Evolutionary conservation across 805 yeast genomes (phyloP), one percentile per base, ranked within the genome.

Genomic region (Kodamaea laetipori): DNA sequence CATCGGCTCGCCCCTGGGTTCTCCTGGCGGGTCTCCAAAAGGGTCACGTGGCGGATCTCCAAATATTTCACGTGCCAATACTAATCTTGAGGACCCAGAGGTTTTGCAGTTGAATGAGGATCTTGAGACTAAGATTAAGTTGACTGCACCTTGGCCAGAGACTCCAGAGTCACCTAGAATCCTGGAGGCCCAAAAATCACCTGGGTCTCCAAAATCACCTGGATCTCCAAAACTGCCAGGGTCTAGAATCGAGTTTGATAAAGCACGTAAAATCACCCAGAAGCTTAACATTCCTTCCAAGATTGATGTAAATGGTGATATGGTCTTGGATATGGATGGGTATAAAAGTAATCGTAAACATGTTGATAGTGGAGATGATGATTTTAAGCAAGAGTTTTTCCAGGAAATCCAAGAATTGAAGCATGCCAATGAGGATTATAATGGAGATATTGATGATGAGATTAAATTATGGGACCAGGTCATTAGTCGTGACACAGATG

Each of bases 281-380:
- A 81, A 76, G 57, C 71, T 88, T 51, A 87, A 90, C 57, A 90
- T 94, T 24, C 97, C 97, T 1, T 83, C 95, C 21, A 87, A 82
- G 52, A 77, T 90, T 27, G 95, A 87, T 49, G 83, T 84, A 48
- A 86, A 88, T 55, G 99, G 99, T 9, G 96, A 90, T 58, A 74
- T 94, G 53, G 78, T 90, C 32, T 68, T 94, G 35, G 99, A 94
- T 66, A 88, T 92, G 83, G 95, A 90, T 54, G 99, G 99, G 12
- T 94, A 94, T 66, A 92, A 90, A 64, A 85, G 95, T 25, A 89
- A 84, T 54, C 85, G 82, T 40, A 81, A 82, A 52, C 88, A 84
- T 60, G 79, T 86, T 31, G 82, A 82, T 39, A 82, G 80, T 52
- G 17, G 6, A 0, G 96, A 90, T 59, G 82, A 82, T 39, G 68